Conservation (phyloP, 345 rosid genomes). For the Corchorus capsularis region DNA sequence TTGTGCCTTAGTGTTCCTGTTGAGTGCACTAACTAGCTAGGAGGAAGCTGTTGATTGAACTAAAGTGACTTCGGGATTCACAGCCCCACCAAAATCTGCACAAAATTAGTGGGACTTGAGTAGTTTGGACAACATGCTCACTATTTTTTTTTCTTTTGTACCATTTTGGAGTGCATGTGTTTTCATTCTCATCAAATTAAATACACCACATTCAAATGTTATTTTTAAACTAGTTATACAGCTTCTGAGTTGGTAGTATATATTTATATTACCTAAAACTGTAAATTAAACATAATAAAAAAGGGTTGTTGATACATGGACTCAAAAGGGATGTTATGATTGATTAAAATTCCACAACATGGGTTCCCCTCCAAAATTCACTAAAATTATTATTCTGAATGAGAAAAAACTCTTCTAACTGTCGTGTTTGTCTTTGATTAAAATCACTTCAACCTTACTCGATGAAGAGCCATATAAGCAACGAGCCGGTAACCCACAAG, state of each 20-base stretch:
- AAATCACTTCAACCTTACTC: slow-evolving; percentile 59
- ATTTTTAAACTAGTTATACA: slow-evolving; percentile 26
- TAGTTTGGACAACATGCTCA: slow-evolving; percentile 17
- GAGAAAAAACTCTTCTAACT: slow-evolving; percentile 36
- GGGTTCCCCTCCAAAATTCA: slow-evolving; percentile 30
- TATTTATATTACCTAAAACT: slow-evolving; percentile 19
- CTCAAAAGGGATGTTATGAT: slow-evolving; percentile 22
- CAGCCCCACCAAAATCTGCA: slow-evolving; percentile 22
- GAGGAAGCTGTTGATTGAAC: slow-evolving; percentile 11
- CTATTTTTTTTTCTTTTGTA: slow-evolving; percentile 23
- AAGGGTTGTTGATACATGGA: slow-evolving; percentile 30
- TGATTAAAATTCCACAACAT: slow-evolving; percentile 42
- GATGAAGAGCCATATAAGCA: slow-evolving; percentile 81
- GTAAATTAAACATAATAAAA: background rate
- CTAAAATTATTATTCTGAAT: slow-evolving; percentile 47
- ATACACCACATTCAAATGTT: background rate
- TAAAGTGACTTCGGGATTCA: slow-evolving; percentile 16
- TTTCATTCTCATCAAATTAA: slow-evolving; percentile 19
- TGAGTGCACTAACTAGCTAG: slow-evolving; percentile 1
- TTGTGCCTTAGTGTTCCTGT: slow-evolving; percentile 1
- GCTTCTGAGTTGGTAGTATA: slow-evolving; percentile 22
- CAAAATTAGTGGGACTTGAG: slow-evolving; percentile 35
- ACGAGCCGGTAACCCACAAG: slow-evolving; percentile 85
- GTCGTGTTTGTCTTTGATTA: slow-evolving; percentile 14
- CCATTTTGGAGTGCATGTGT: slow-evolving; percentile 39